Percentiles rank a stretch among this genome's conserved stretches.
phyloP scores from a whole-genome alignment of 1,284 basidiomycete genomes.

The Tilletia walkeri region DNA sequence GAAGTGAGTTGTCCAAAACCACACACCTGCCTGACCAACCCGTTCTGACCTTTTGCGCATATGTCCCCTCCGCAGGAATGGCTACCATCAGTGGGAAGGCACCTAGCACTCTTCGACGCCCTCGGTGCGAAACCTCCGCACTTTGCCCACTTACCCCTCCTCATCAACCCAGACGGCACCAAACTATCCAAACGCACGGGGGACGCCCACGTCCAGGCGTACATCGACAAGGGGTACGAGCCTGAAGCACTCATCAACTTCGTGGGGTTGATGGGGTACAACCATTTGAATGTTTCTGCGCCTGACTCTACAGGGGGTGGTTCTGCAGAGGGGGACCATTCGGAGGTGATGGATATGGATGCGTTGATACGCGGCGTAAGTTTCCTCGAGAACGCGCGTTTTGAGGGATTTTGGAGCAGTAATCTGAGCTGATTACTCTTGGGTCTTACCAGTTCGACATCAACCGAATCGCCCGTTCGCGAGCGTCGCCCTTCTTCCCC shows the following conservation, averaged over 20 bases:
- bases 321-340: constrained; percentile 22
- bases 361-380: constrained; percentile 33
- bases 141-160: constrained; percentile 86
- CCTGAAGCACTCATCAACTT: constrained; percentile 87
- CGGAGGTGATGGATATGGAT: constrained; percentile 42
- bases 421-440: neutral
- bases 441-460: constrained; percentile 31
- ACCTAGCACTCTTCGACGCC: constrained; percentile 81
- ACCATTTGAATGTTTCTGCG: constrained; percentile 27
- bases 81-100: constrained; percentile 89
- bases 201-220: constrained; percentile 81
- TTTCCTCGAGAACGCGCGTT: neutral
- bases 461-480: constrained; percentile 39
- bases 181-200: constrained; percentile 94
- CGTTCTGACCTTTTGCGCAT: constrained; percentile 9
- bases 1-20: constrained; percentile 60
- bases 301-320: neutral
- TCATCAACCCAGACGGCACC: constrained; percentile 83
- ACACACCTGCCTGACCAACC: neutral
- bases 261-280: constrained; percentile 90
- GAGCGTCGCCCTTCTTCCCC: constrained; percentile 40
- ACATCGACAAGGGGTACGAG: constrained; percentile 83
- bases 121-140: constrained; percentile 71
- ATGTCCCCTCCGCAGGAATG: constrained; percentile 66
- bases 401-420: neutral